phyloP scores from a whole-genome alignment of 2,329 filamentous ascomycete genomes.

The Blastomyces percursus region DNA sequence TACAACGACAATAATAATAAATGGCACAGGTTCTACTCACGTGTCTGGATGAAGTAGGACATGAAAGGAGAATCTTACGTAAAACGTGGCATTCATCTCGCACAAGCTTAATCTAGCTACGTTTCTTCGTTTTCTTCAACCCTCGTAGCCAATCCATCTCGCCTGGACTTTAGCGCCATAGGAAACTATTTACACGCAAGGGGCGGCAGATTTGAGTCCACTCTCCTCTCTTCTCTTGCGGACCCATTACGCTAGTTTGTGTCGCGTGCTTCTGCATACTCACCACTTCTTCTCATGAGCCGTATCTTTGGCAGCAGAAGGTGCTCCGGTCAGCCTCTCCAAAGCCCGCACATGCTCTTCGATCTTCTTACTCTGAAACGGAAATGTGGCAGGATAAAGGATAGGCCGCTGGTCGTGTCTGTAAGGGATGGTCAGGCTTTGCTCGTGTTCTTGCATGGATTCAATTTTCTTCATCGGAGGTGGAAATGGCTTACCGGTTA shows the following conservation, averaged over 20 bases:
- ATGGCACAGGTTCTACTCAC: not conserved
- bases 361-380: slow-evolving; percentile 6
- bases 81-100: not conserved
- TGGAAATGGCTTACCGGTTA: slow-evolving; percentile 2
- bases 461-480: slow-evolving; percentile 1
- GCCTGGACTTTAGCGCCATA: too few relatives aligned
- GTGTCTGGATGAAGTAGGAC: not conserved
- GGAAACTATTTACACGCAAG: too few relatives aligned
- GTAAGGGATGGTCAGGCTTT: not conserved
- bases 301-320: not conserved
- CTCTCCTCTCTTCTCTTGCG: not conserved
- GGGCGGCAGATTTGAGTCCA: not conserved
- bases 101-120: not conserved
- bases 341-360: slow-evolving; percentile 4
- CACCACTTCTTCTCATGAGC: not conserved
- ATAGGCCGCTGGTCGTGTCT: slow-evolving; percentile 6
- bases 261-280: not conserved
- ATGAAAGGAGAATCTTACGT: not conserved
- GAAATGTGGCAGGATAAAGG: slow-evolving; percentile 3
- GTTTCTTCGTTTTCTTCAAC: not conserved
- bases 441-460: not conserved
- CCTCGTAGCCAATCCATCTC: not conserved
- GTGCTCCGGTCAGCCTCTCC: not conserved
- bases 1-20: not conserved
- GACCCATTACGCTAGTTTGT: not conserved